Percentiles rank a stretch among this genome's conserved stretches.
Conservation (phyloP, 257 asterid species). For the Thymus mandschuricus region DNA sequence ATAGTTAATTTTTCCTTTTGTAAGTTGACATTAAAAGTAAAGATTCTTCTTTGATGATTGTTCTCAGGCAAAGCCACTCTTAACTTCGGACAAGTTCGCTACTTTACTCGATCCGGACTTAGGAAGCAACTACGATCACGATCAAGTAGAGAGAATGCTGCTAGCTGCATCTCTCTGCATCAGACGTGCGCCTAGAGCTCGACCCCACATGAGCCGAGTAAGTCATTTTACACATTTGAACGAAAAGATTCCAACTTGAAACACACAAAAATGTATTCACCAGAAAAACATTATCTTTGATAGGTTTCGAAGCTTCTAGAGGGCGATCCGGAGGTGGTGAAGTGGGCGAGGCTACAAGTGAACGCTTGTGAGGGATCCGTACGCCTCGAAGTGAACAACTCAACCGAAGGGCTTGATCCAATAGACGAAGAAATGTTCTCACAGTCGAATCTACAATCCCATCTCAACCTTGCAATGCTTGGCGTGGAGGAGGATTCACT, state of each 20-base stretch:
- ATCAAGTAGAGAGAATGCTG: slow-evolving; percentile 79
- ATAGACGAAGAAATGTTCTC: slow-evolving; percentile 69
- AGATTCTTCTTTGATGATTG: not conserved
- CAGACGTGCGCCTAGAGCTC: slow-evolving; percentile 84
- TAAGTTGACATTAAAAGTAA: not conserved
- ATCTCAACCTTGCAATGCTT: slow-evolving; percentile 81
- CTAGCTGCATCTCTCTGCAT: slow-evolving; percentile 90
- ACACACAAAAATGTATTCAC: not conserved
- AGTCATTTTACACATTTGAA: slow-evolving; percentile 29
- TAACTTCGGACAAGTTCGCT: slow-evolving; percentile 59
- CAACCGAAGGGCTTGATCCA: slow-evolving; percentile 55
- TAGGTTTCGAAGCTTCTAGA: slow-evolving; percentile 80
- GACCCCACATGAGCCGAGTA: slow-evolving; percentile 90
- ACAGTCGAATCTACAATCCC: slow-evolving; percentile 71
- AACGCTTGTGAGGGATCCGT: slow-evolving; percentile 51
- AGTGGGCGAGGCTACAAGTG: slow-evolving; percentile 83
- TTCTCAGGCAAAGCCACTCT: slow-evolving; percentile 81
- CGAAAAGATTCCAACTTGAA: not conserved
- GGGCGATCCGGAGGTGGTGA: slow-evolving; percentile 65
- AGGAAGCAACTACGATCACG: slow-evolving; percentile 56
- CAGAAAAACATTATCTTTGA: slow-evolving; percentile 4
- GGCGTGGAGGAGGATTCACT: slow-evolving; percentile 78
- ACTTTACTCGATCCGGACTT: slow-evolving; percentile 69
- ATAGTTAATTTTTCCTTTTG: not conserved
- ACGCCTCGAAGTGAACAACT: slow-evolving; percentile 36